These are phyloP conservation scores for Cupressus sempervirens DNA, from an alignment of 75 land plant genomes.

Conservation along the genomic window DNA sequence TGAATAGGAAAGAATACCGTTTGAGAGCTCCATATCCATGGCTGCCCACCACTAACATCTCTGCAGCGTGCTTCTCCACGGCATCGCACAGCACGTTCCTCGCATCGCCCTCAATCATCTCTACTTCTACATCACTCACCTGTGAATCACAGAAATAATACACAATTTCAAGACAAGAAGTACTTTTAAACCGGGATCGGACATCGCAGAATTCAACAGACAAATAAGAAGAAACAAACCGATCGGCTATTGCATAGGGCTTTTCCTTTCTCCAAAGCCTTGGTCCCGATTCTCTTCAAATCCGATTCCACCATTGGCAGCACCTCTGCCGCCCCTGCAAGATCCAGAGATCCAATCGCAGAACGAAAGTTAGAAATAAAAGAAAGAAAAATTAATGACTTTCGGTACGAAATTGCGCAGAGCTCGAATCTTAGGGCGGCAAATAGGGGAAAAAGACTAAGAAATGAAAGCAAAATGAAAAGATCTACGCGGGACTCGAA, in stretches of 20 bases:
- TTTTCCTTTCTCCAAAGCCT: conserved; percentile 31
- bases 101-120: conserved; percentile 67
- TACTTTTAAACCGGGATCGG: not conserved
- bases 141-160: not conserved
- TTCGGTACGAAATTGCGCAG: too few species aligned
- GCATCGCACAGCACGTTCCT: conserved; percentile 57
- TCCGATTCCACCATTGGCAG: conserved; percentile 41
- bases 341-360: not conserved
- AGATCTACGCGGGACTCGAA: too few species aligned
- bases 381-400: too few species aligned
- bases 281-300: conserved; percentile 34
- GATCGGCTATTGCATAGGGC: conserved; percentile 27
- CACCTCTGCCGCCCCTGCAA: conserved; percentile 38
- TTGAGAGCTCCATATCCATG: conserved; percentile 78
- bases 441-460: too few species aligned
- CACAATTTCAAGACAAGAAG: not conserved
- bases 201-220: not conserved
- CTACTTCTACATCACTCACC: conserved; percentile 28
- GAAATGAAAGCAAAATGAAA: too few species aligned
- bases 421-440: too few species aligned
- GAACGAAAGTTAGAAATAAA: not conserved
- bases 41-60: conserved; percentile 59
- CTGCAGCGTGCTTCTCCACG: conserved; percentile 53
- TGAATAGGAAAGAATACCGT: conserved; percentile 13
- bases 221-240: conserved; percentile 13